Conservation (phyloP, 176 grass and related monocot genomes). For the Musa itinerans region DNA sequence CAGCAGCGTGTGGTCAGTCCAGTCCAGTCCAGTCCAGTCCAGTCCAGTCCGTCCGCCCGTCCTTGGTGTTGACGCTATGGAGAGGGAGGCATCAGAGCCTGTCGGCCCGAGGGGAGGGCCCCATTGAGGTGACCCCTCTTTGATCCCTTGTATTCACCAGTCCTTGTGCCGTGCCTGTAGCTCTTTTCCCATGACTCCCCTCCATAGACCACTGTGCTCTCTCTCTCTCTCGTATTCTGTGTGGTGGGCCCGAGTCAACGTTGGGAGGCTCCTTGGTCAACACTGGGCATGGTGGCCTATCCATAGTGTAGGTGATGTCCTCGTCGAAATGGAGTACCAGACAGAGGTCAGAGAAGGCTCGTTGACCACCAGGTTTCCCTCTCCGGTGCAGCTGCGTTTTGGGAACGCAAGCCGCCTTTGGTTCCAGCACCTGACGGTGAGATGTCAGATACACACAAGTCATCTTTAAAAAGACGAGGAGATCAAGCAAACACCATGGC, state of each 20-base stretch:
- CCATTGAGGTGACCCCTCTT: not conserved
- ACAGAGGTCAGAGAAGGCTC: not conserved
- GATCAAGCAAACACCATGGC: no score
- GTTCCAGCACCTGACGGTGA: not conserved
- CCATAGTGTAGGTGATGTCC: not conserved
- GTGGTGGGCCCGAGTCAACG: not conserved
- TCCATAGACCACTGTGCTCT: not conserved
- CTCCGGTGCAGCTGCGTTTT: not conserved
- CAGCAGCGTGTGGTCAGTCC: not conserved
- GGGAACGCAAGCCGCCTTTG: not conserved
- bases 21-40: no score
- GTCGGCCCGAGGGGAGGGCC: not conserved
- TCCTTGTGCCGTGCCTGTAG: not conserved
- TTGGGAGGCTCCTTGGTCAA: not conserved
- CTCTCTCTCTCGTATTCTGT: not conserved
- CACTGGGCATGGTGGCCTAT: not conserved
- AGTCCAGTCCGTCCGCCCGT: no score
- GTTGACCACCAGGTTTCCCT: not conserved
- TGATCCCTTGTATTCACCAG: not conserved
- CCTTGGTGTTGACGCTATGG: not conserved
- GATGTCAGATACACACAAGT: not conserved
- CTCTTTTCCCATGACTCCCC: no score
- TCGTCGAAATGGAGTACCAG: not conserved
- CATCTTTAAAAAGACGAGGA: no score
- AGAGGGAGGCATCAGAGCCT: not conserved